Percentiles rank a stretch among this genome's conserved stretches.
These are phyloP conservation scores for Lyophyllum decastes DNA, from an alignment of 768 basidiomycete genomes.

Conservation along the genomic window DNA sequence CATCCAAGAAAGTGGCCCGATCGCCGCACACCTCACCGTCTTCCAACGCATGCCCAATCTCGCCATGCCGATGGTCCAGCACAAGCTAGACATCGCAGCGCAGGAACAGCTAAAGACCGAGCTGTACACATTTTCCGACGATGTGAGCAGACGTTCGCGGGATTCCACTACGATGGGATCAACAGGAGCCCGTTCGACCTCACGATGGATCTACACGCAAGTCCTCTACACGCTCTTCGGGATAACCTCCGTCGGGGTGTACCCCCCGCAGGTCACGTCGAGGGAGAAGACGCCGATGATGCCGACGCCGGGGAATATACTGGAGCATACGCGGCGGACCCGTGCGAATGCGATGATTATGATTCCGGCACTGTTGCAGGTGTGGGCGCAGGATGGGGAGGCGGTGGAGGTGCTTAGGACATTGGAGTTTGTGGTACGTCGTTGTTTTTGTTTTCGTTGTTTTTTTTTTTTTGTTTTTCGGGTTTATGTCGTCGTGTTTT, in stretches of 20 bases:
- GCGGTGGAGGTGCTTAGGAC: conserved; percentile 23
- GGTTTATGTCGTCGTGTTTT: no score
- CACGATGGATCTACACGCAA: conserved; percentile 24
- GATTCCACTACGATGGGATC: conserved; percentile 14
- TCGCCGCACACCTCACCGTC: conserved; percentile 23
- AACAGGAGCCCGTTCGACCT: conserved; percentile 31
- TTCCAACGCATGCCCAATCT: conserved; percentile 29
- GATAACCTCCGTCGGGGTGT: conserved; percentile 17
- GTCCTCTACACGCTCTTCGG: conserved; percentile 24
- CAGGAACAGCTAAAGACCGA: conserved; percentile 18
- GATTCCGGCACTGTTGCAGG: conserved; percentile 29
- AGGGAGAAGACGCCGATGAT: conserved; percentile 25
- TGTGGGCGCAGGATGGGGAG: conserved; percentile 24
- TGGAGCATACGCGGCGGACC: conserved; percentile 24
- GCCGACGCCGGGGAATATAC: conserved; percentile 33
- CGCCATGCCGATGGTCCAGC: conserved; percentile 23
- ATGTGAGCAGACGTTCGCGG: conserved; percentile 20
- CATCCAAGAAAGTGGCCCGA: conserved; percentile 21
- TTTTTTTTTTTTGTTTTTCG: not conserved
- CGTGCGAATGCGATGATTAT: conserved; percentile 21
- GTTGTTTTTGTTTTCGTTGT: no score
- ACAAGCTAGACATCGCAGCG: conserved; percentile 7
- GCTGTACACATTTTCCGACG: conserved; percentile 16
- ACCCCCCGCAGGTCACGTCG: conserved; percentile 23
- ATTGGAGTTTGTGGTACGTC: conserved; percentile 29